phyloP scores from a whole-genome alignment of 139 green algal genomes.

The Spirogloea muscicola region DNA sequence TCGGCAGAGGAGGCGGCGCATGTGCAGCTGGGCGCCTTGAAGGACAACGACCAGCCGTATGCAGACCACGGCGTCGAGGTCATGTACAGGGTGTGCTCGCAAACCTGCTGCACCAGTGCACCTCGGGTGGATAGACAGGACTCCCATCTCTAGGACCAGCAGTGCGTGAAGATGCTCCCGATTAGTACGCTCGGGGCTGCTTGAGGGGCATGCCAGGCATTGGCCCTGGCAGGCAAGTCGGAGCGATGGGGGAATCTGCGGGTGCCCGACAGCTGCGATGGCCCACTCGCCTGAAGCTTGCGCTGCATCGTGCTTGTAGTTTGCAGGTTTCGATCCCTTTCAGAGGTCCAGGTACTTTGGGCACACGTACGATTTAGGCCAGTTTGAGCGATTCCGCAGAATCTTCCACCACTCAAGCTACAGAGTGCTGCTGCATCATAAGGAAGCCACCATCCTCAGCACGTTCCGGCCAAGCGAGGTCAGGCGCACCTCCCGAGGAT shows the following conservation, averaged over 20 bases:
- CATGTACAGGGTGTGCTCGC: slow-evolving; percentile 45
- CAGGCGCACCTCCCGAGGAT: no score
- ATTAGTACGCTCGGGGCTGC: no score
- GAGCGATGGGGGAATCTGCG: no score
- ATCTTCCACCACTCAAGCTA: slow-evolving; percentile 36
- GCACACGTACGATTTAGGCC: slow-evolving; percentile 9
- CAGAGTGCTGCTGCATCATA: slow-evolving; percentile 27
- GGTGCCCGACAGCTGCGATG: background rate
- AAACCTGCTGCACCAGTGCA: no score
- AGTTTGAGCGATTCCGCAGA: slow-evolving; percentile 41
- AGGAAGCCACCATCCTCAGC: slow-evolving; percentile 6
- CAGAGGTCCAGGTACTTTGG: slow-evolving; percentile 40
- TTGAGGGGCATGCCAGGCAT: no score
- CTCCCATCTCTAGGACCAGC: no score
- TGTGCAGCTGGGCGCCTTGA: slow-evolving; percentile 33
- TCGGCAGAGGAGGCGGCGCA: slow-evolving; percentile 20
- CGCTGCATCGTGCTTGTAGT: slow-evolving; percentile 7
- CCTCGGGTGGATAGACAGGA: no score
- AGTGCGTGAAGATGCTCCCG: no score
- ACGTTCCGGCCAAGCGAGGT: slow-evolving; percentile 3
- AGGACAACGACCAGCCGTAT: slow-evolving; percentile 40
- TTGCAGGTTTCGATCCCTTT: slow-evolving; percentile 39
- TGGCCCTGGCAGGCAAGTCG: no score
- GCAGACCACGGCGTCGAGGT: slow-evolving; percentile 44
- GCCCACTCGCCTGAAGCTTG: background rate